Percentiles rank a stretch among this genome's conserved stretches.
phyloP scores from a whole-genome alignment of 257 asterid species.

The Fraxinus pennsylvanica region DNA sequence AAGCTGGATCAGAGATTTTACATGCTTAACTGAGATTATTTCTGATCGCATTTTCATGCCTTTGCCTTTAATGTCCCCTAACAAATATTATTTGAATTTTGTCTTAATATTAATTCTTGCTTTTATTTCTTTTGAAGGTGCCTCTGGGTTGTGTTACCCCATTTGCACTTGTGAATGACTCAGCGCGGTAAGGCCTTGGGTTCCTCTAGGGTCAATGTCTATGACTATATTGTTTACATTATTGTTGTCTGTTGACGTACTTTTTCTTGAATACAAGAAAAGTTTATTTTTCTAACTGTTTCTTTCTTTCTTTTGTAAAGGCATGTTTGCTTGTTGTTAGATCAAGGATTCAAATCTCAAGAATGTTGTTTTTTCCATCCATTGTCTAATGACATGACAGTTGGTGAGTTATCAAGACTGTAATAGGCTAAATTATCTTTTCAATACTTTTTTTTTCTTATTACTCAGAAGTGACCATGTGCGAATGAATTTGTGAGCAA shows the following conservation, averaged over 20 bases:
- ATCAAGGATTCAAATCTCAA: conserved; percentile 67
- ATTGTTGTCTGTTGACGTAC: background rate
- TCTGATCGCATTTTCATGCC: background rate
- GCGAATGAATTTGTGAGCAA: background rate
- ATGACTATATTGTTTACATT: background rate
- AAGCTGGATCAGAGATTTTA: background rate
- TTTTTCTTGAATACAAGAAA: conserved; percentile 3
- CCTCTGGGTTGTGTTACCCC: conserved; percentile 94
- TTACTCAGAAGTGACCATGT: background rate
- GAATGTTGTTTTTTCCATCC: conserved; percentile 90
- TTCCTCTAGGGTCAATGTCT: conserved; percentile 2
- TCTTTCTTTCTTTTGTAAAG: conserved; percentile 44
- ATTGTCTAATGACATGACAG: conserved; percentile 77
- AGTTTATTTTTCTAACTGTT: conserved; percentile 17
- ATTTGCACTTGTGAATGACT: conserved; percentile 80
- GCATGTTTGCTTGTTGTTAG: conserved; percentile 81
- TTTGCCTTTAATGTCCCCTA: conserved; percentile 17
- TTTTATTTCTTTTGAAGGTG: conserved; percentile 51
- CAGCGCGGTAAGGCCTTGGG: conserved; percentile 60
- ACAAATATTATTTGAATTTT: conserved; percentile 4
- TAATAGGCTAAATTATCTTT: background rate
- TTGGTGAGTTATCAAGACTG: conserved; percentile 47
- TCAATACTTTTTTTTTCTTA: background rate
- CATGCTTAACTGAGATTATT: background rate
- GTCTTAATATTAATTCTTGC: conserved; percentile 6